phyloP scores from a whole-genome alignment of 2,329 filamentous ascomycete species.

The Harringtonia lauricola region DNA sequence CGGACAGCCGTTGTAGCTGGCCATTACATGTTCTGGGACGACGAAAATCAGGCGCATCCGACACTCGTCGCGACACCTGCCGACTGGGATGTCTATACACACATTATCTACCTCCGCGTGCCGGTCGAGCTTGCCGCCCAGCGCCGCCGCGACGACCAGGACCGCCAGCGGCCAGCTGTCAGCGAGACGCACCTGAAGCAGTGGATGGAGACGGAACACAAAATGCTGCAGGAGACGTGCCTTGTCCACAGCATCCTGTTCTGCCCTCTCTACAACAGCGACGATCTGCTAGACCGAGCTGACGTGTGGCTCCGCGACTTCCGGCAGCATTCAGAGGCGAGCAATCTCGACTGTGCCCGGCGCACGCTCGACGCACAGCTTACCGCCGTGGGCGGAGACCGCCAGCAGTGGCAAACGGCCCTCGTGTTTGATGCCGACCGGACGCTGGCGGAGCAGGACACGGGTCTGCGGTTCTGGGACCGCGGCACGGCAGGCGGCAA shows the following conservation, averaged over 20 bases:
- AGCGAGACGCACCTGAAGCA: constrained; percentile 26
- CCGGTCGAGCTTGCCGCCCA: constrained; percentile 23
- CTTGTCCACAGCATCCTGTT: constrained; percentile 10
- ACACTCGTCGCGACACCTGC: constrained; percentile 26
- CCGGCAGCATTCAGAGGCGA: constrained; percentile 21
- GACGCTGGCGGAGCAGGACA: constrained; percentile 40
- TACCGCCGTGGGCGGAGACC: neutral
- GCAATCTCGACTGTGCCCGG: constrained; percentile 24
- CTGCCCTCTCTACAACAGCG: too few relatives aligned
- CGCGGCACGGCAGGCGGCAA: neutral
- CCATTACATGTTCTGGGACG: constrained; percentile 43
- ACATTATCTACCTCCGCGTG: constrained; percentile 46
- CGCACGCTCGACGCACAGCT: constrained; percentile 23
- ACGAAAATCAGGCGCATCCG: constrained; percentile 18
- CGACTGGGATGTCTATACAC: constrained; percentile 38
- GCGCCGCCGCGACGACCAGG: constrained; percentile 25
- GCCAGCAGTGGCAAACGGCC: constrained; percentile 25
- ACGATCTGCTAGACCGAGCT: too few relatives aligned
- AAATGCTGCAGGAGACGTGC: constrained; percentile 31
- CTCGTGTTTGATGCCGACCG: constrained; percentile 48
- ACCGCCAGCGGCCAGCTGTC: constrained; percentile 20
- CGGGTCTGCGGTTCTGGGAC: constrained; percentile 40
- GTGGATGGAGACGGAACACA: constrained; percentile 38
- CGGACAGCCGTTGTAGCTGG: constrained; percentile 38
- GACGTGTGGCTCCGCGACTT: constrained; percentile 26